Evolutionary conservation across 2,329 filamentous ascomycete genomes (phyloP), one percentile per base, ranked within the genome.

Genomic region (Colletotrichum sp.): DNA sequence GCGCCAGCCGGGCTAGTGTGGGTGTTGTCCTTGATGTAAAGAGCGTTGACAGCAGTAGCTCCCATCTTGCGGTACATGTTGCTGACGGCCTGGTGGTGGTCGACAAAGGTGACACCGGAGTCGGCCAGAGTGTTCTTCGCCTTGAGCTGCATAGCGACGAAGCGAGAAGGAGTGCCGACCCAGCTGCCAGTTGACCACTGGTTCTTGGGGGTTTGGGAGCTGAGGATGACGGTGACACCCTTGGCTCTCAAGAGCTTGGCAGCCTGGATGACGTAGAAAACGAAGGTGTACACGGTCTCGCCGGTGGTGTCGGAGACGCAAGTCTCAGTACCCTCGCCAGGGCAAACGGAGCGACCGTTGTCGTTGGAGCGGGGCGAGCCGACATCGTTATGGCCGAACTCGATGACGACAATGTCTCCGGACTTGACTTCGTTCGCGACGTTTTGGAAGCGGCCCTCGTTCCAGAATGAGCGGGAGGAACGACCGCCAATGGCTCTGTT

Each of bases 361-460:
- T 94, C 93, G n/a, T 83, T 89, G 3, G 82, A 83, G 3, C 74
- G 74, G 30, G 92, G 85, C 1, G 88, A 89, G 3, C 92, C 92
- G 26, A 92, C 93, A 78, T 95, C 93, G 80, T 95, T 95, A 85
- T 95, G 93, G 1, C 93, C 93, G 80, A 95, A 94, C 79, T 94
- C 93, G 68, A 94, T 93, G 71, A 94, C 87, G 3, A 94, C 92
- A 81, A 91, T 92, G 82, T 95, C 93, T 44, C 91, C 92, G 3
- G 86, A 74, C 80, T 89, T 78, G 32, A 94, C 85, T 4, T 86
- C 80, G 59, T 87, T 83, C 63, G 89, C 88, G 68, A 95, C 89
- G 1, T 86, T 87, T 18, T 87, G 83, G 85, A 95, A 95, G n/a
- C 91, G 91, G 10, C 90, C 91, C 84, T 95, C 93, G 65, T 91